Evolutionary conservation across 129 eudicot genomes (phyloP), one percentile per base, ranked within the genome.

Genomic region (Flaveria bidentis): DNA sequence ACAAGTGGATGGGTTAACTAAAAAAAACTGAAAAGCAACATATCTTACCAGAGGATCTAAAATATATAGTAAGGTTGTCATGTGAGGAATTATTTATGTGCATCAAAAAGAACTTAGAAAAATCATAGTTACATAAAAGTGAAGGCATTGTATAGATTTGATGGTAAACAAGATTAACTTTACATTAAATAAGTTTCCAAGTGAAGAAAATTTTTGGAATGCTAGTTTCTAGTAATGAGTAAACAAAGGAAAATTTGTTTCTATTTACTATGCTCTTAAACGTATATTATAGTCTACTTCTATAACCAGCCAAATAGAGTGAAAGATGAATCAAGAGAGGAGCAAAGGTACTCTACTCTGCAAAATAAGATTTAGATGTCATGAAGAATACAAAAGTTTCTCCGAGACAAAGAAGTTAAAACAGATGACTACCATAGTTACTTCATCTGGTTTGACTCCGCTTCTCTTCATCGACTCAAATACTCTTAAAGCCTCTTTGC

Each of bases 381-480:
- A 63, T 10, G 69, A 63, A 15, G 4, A 63, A 33, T 1, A 6
- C 69, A 30, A 44, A 26, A n/a, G n/a, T 28, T 6, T 47, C 15
- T 66, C 10, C 1, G 13, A 66, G 25, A 66, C 25, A 66, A 36
- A 10, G 23, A 36, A 9, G 26, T 36, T 36, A 36, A 36, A 16
- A 39, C 49, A 66, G 51, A 39, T 66, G 50, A 66, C 41, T 66
- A 66, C 71, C 71, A 66, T 66, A 7, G 71, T 66, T 66, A 66
- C 51, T 66, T 66, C 22, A 36, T 66, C 71, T 66, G 71, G 71
- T 66, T 66, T n/a, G 6, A 66, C 71, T 66, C 71, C 71, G 26
- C 71, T 66, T 66, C 26, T 66, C 49, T 36, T 41, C 71, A 66
- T 66, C 16, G 26, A 66, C 50, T 66, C 71, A 41, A 66, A 66